A percentile compares a stretch with the other conserved stretches of the same genome.
Conservation (phyloP, 805 yeast species). For the Suhomyces xylopsoci region DNA sequence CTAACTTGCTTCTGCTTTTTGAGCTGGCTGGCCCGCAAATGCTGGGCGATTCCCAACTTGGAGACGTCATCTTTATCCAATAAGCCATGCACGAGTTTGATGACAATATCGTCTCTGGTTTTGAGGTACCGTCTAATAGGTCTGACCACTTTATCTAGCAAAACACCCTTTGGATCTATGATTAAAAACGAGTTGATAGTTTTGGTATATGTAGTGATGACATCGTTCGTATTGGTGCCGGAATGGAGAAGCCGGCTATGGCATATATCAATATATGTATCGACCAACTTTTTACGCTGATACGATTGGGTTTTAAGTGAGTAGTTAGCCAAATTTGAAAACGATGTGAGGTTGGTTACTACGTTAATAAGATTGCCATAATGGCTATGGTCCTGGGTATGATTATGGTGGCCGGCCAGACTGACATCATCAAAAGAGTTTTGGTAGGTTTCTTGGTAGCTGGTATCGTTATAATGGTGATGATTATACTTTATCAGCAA, state of each 20-base stretch:
- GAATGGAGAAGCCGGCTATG: conserved; percentile 60
- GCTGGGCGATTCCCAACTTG: conserved; percentile 52
- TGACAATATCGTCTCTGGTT: conserved; percentile 70
- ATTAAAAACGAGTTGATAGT: conserved; percentile 68
- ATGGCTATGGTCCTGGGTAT: not conserved
- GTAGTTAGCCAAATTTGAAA: conserved; percentile 15
- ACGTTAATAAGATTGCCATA: conserved; percentile 1
- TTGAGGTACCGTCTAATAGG: conserved; percentile 72
- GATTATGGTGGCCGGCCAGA: not conserved
- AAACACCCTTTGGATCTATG: conserved; percentile 84
- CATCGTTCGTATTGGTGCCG: conserved; percentile 74
- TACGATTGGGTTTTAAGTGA: conserved; percentile 24
- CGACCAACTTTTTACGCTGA: conserved; percentile 53
- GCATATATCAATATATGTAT: conserved; percentile 46
- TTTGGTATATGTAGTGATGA: conserved; percentile 64
- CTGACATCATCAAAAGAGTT: not conserved
- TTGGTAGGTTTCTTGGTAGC: not conserved
- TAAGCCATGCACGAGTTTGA: conserved; percentile 67
- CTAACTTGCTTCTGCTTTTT: not conserved
- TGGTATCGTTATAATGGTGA: conserved; percentile 3
- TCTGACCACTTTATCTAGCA: conserved; percentile 71
- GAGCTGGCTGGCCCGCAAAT: conserved; percentile 35
- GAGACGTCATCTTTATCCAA: conserved; percentile 43
- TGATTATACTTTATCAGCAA: conserved; percentile 29
- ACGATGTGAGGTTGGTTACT: conserved; percentile 5